Evolutionary conservation across 306 rosid genomes (phyloP), one percentile per base, ranked within the genome.

Genomic region (Lotus japonicus): DNA sequence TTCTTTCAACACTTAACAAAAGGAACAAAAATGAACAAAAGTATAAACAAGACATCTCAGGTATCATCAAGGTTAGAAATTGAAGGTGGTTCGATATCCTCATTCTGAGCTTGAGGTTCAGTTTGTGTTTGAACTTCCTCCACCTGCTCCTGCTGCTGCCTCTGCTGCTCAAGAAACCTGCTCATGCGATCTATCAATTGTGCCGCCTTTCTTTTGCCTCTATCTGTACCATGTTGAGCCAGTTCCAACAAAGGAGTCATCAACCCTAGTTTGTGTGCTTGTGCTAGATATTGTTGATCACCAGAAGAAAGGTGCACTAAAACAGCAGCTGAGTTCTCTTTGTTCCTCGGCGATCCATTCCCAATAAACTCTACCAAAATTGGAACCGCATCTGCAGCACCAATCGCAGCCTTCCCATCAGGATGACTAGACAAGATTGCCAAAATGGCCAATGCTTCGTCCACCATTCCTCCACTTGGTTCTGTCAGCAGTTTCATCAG

Each of bases 371-470:
- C 89, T 9, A 95, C 99, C 82, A 95, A 81, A 73, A 83, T 88
- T 0, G 95, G 97, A 58, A 95, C 92, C n/a, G 99, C 96, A 56
- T 87, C 86, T 2, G 91, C 86, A 18, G 88, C 77, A 58, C 96
- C 92, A 50, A 95, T 95, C 57, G 89, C 83, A 26, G 87, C 79
- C 71, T 88, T 95, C 71, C 97, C 99, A 44, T 95, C 99, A 5
- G 87, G 73, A 71, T 95, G 97, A 84, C 95, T 88, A n/a, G 99
- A 64, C 74, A 95, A 70, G 66, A 95, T 90, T 19, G 97, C 97
- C 68, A 95, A 82, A 81, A 95, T 90, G 70, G 99, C 99, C 77
- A 95, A 76, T 43, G 99, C 96, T 80, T 95, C 99, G 73, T 95
- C 97, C 68, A 90, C 96, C 99, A 95, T 95, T 77, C 91, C 95